A percentile compares a stretch with the other conserved stretches of the same genome.
Evolutionary conservation across 23 red algal genomes (phyloP).

Genomic region (Pyropia haitanensis): DNA sequence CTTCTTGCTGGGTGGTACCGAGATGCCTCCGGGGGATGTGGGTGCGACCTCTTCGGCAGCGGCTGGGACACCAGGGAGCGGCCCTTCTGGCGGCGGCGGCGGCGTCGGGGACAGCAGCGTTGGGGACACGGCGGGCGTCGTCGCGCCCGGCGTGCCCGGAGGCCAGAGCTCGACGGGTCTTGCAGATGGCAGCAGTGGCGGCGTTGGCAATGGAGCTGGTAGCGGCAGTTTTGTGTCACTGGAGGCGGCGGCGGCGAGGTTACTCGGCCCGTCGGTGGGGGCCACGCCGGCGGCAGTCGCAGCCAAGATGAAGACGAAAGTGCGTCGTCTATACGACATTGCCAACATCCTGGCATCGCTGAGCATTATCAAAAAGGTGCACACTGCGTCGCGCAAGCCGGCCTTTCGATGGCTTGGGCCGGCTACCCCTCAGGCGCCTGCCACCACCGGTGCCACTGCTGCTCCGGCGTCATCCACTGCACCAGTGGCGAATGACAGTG

Average conservation of each 20-base stretch:
- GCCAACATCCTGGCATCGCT: constrained; percentile 91
- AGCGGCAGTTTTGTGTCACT: constrained; percentile 20
- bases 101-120: background rate
- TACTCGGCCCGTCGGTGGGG: constrained; percentile 27
- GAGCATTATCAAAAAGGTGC: constrained; percentile 77
- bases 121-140: constrained; percentile 8
- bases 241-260: constrained; percentile 52
- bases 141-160: background rate
- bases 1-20: constrained; percentile 33
- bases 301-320: constrained; percentile 74
- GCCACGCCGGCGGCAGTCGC: no score
- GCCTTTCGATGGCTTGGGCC: constrained; percentile 62
- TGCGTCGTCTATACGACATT: constrained; percentile 95
- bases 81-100: background rate
- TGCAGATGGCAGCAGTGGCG: no score
- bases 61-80: no score
- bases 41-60: no score
- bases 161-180: no score
- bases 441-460: background rate
- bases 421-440: background rate
- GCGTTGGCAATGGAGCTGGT: background rate
- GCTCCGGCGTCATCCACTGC: no score
- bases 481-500: no score
- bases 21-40: no score
- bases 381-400: constrained; percentile 64